Evolutionary conservation across 2,329 filamentous ascomycete species (phyloP).

Genomic region (Fusarium chaquense): DNA sequence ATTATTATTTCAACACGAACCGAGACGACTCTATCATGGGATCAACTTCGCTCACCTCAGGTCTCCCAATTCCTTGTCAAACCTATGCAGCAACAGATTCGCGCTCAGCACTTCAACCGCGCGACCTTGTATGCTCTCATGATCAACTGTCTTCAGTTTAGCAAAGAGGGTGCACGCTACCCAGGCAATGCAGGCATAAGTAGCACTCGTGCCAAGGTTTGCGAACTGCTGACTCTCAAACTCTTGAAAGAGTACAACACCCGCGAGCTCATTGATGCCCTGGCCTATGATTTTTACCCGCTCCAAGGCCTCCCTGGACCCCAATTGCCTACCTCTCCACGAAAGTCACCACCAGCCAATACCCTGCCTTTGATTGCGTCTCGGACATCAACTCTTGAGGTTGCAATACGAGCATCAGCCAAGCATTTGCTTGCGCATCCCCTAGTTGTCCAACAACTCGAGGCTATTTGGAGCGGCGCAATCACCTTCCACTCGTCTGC

Average conservation of each 20-base stretch:
- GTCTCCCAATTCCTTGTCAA: slow-evolving; percentile 96
- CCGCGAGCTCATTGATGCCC: slow-evolving; percentile 89
- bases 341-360: slow-evolving; percentile 53
- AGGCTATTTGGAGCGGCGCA: slow-evolving; percentile 95
- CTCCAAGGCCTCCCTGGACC: slow-evolving; percentile 78
- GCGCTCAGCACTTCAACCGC: slow-evolving; percentile 82
- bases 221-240: slow-evolving; percentile 90
- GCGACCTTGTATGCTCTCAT: slow-evolving; percentile 91
- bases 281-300: slow-evolving; percentile 95
- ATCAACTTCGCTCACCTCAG: slow-evolving; percentile 94
- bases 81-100: slow-evolving; percentile 92
- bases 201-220: slow-evolving; percentile 86
- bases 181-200: slow-evolving; percentile 87
- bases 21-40: slow-evolving; percentile 94
- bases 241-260: slow-evolving; percentile 90
- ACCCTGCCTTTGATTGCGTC: slow-evolving; percentile 70
- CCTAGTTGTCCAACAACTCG: slow-evolving; percentile 91
- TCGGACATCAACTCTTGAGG: slow-evolving; percentile 89
- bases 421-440: slow-evolving; percentile 94
- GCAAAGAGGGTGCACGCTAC: slow-evolving; percentile 84
- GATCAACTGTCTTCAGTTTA: slow-evolving; percentile 93
- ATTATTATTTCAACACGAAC: slow-evolving; percentile 85
- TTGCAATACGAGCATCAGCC: slow-evolving; percentile 91
- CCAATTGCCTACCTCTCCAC: slow-evolving; percentile 52
- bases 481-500: slow-evolving; percentile 94